Percentiles rank a stretch among this genome's conserved stretches.
These are phyloP conservation scores for Domatiomyces globalis DNA, from an alignment of 2,329 filamentous ascomycete genomes.

Conservation along the genomic window DNA sequence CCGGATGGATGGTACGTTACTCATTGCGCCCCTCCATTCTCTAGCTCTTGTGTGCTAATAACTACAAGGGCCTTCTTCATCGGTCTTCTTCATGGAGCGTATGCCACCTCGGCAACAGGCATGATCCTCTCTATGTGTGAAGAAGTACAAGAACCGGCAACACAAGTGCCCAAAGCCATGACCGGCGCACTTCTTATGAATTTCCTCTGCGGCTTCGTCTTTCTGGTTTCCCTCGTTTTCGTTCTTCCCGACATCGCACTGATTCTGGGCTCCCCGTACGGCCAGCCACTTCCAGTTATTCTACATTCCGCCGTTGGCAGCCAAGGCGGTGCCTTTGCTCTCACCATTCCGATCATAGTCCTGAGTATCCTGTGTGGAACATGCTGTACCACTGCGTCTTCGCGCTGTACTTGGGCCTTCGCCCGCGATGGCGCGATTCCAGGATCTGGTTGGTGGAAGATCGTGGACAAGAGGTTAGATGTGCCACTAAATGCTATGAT, in stretches of 20 bases:
- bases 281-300: slow-evolving; percentile 59
- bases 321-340: slow-evolving; percentile 56
- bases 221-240: slow-evolving; percentile 55
- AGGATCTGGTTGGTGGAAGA: slow-evolving; percentile 51
- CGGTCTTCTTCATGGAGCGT: slow-evolving; percentile 57
- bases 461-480: slow-evolving; percentile 50
- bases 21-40: neutral
- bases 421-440: slow-evolving; percentile 62
- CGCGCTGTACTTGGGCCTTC: slow-evolving; percentile 62
- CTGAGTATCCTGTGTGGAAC: slow-evolving; percentile 66
- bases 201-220: slow-evolving; percentile 50
- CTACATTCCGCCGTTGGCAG: slow-evolving; percentile 41
- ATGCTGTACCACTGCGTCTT: slow-evolving; percentile 59
- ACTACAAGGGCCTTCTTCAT: slow-evolving; percentile 46
- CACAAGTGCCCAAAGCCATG: slow-evolving; percentile 47
- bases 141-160: slow-evolving; percentile 51
- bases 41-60: neutral
- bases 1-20: slow-evolving; percentile 42
- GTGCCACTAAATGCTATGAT: slow-evolving; percentile 43
- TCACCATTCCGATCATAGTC: slow-evolving; percentile 61
- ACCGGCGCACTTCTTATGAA: slow-evolving; percentile 54
- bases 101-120: slow-evolving; percentile 61
- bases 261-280: slow-evolving; percentile 48
- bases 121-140: slow-evolving; percentile 74
- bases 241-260: slow-evolving; percentile 49